Evolutionary conservation across 2,329 filamentous ascomycete species (phyloP), one percentile per base, ranked within the genome.

Genomic region (Septoria petroselini): DNA sequence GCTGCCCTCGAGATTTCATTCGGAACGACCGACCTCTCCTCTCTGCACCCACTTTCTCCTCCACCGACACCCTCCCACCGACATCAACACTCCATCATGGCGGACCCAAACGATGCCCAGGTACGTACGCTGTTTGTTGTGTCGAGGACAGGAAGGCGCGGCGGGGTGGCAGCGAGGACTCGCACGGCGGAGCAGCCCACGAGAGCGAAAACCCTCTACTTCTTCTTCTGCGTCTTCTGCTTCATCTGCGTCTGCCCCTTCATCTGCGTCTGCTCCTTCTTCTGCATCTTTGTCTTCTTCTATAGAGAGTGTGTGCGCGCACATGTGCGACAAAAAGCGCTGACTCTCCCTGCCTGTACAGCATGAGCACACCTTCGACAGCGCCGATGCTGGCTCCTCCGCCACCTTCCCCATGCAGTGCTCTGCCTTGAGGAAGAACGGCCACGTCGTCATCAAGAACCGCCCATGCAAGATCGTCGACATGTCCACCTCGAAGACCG

Each of bases 391-490:
- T 74, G 94, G 93, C 77, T 91, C 93, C 68, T 97, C 93, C 65
- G 71, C 79, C 70, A 98, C 93, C 71, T 96, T 73, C 80, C 93
- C 93, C 68, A 94, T 95, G 89, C 93, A 98, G 83, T 98, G 93
- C 79, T 98, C 94, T 79, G 91, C 94, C 70, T 83, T 98, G 82
- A 87, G 93, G 74, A 97, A 98, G 91, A 95, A 94, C 85, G 91
- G 93, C 64, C 86, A 87, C 82, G 93, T 98, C 75, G 85, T 91
- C 74, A 97, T 98, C 80, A 98, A 98, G 86, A 79, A 81, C 77
- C 93, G 93, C 68, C 94, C 93, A 68, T 98, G 93, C 91, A 98
- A 97, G 88, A 98, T 98, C 69, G 88, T 97, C 76, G 93, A 98
- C 72, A 98, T 98, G 94, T 95, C 90, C 66, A 98, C 93, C 80